phyloP scores from a whole-genome alignment of 2,329 filamentous ascomycete species.

The Curvularia eragrostidis region DNA sequence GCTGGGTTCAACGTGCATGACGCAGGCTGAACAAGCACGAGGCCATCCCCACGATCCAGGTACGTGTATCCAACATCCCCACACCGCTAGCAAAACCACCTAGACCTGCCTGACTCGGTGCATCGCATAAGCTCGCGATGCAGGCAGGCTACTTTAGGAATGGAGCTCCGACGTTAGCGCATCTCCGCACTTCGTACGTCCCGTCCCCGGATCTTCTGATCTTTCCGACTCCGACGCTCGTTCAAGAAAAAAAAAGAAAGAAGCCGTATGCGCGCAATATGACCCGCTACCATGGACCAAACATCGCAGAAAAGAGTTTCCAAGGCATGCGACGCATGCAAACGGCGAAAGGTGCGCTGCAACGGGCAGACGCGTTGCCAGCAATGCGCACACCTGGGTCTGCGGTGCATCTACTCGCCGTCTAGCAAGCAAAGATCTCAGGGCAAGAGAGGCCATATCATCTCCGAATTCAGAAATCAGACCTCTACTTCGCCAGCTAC shows the following conservation, averaged over 20 bases:
- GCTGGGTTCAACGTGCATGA: not conserved
- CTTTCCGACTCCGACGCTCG: constrained; percentile 15
- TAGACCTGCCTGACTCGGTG: constrained; percentile 12
- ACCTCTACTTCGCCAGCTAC: constrained; percentile 26
- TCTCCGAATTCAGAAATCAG: constrained; percentile 51
- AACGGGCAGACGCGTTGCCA: constrained; percentile 56
- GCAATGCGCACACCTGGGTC: constrained; percentile 49
- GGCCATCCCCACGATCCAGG: constrained; percentile 8
- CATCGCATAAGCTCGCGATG: constrained; percentile 5
- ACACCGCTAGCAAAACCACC: constrained; percentile 10
- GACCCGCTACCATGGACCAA: constrained; percentile 36
- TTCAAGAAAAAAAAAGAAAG: constrained; percentile 12
- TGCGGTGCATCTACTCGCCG: constrained; percentile 56
- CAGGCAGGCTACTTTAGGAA: constrained; percentile 12
- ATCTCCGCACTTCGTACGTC: constrained; percentile 16
- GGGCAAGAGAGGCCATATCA: constrained; percentile 51
- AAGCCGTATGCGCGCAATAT: constrained; percentile 24
- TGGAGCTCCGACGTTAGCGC: constrained; percentile 18
- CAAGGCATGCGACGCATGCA: constrained; percentile 57
- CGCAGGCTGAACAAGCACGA: not conserved
- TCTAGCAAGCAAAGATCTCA: constrained; percentile 49
- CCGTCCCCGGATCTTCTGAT: constrained; percentile 23
- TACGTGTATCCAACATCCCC: constrained; percentile 10
- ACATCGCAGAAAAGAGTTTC: constrained; percentile 42
- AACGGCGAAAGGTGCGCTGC: constrained; percentile 56